Percentiles rank a stretch among this genome's conserved stretches.
Conservation (phyloP, 1,284 basidiomycete species). For the Mycena sp. region DNA sequence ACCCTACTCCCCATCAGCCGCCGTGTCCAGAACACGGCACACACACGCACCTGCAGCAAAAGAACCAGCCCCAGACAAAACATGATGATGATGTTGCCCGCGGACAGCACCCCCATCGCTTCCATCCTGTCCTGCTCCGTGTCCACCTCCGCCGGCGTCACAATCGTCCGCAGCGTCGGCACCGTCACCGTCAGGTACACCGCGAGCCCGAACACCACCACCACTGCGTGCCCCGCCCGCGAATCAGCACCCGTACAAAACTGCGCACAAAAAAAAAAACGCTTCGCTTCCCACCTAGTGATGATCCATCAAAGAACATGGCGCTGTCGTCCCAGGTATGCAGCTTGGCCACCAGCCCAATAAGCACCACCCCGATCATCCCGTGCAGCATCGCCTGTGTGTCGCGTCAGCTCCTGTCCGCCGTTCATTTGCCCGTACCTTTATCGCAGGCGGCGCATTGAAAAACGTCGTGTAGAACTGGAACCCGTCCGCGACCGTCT, state of each 20-base stretch:
- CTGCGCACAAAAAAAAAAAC: constrained; percentile 23
- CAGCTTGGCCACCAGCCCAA: constrained; percentile 80
- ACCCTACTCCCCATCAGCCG: constrained; percentile 57
- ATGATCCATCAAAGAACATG: constrained; percentile 92
- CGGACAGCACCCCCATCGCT: constrained; percentile 82
- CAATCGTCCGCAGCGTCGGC: constrained; percentile 78
- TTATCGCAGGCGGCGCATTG: constrained; percentile 89
- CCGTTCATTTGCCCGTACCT: constrained; percentile 55
- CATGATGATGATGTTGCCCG: constrained; percentile 86
- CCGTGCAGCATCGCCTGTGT: constrained; percentile 83
- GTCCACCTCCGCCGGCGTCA: constrained; percentile 64
- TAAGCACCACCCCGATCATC: constrained; percentile 78
- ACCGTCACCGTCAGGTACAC: constrained; percentile 86
- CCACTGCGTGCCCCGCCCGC: constrained; percentile 54
- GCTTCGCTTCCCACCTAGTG: constrained; percentile 56
- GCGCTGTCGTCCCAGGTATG: constrained; percentile 90
- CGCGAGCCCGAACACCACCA: constrained; percentile 77
- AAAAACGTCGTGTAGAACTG: constrained; percentile 92
- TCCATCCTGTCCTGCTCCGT: constrained; percentile 74
- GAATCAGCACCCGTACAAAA: constrained; percentile 13
- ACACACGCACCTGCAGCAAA: constrained; percentile 68
- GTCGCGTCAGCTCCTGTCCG: neutral
- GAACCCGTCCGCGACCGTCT: constrained; percentile 77
- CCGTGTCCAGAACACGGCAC: constrained; percentile 1
- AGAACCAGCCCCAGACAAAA: constrained; percentile 72